Base-by-base conservation (phyloP, 306 rosid species). In the Prosopis cineraria region DNA sequence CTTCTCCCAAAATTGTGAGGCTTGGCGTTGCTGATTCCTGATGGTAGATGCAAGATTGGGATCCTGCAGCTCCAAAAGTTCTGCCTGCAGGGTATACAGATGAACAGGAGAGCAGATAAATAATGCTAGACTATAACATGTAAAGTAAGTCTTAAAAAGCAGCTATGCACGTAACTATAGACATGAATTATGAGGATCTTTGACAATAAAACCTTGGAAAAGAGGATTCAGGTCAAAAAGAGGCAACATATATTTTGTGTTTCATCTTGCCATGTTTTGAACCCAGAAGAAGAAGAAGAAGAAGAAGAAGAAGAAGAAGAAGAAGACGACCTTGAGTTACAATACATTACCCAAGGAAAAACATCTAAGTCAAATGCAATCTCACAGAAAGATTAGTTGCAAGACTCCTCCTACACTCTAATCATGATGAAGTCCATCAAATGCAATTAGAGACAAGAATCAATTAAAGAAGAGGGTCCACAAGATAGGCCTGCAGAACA, bases 41-140 rank as follows among this genome's bases (percentile, higher is more conserved):
- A 91, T 86, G 24, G 83, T 82, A 65, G 96, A 92, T 78, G 98
- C 89, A 85, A 95, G 98, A 78, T 77, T 39, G 22, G 80, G 72
- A 86, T 95, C 92, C 82, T 95, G 98, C 75, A 95, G 90, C 88
- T 91, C 98, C 60, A 77, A 82, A 74, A 95, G 96, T 75, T 92
- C 98, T 76, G 92, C 93, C 98, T 95, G 66, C 25, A 63, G 67
- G 67, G 79, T 48, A 82, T 58, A 71, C 53, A 72, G 56, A 86
- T 64, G 67, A 85, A 67, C 48, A 78, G 16, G 79, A 30, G 66
- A 70, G 34, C 55, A 70, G 24, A 82, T 39, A 7, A 14, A 31
- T n/a, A 60, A 68, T 74, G 14, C 65, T 64, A 72, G 71, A 68
- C 67, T 4, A 27, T 65, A 52, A 43, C 20, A 34, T 19, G 22